Evolutionary conservation across 148 eudicot genomes (phyloP).

Genomic region (Rhododendron kiyosumense): DNA sequence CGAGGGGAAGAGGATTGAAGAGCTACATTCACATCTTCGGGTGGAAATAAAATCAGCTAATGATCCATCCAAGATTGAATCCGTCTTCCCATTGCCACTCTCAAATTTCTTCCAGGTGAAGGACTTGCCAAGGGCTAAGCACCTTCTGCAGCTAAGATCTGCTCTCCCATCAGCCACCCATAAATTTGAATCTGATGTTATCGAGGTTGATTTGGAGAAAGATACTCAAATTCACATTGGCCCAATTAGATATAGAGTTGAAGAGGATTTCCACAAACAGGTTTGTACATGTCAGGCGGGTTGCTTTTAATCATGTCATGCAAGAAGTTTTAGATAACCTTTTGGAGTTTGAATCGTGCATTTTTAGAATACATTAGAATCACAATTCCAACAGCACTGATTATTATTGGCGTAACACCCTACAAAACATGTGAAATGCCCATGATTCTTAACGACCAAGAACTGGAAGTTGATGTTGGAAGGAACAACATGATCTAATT

Average conservation of each 20-base stretch:
- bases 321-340: not conserved
- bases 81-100: conserved; percentile 73
- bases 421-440: not conserved
- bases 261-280: conserved; percentile 74
- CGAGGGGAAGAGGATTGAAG: conserved; percentile 56
- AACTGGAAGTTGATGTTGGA: not conserved
- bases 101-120: conserved; percentile 92
- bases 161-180: conserved; percentile 51
- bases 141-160: conserved; percentile 78
- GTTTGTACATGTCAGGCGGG: conserved; percentile 24
- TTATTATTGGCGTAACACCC: not conserved
- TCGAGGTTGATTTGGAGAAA: conserved; percentile 82
- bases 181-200: conserved; percentile 68
- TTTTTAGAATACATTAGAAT: not conserved
- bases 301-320: not conserved
- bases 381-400: not conserved
- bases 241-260: conserved; percentile 61
- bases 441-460: not conserved
- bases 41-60: conserved; percentile 78
- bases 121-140: conserved; percentile 78
- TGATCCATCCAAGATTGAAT: conserved; percentile 70
- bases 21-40: conserved; percentile 63
- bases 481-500: not conserved
- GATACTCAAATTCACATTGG: conserved; percentile 67
- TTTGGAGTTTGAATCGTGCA: not conserved